These are phyloP conservation scores for Talaromyces sp. DNA, from an alignment of 2,329 filamentous ascomycete species.

Conservation along the genomic window DNA sequence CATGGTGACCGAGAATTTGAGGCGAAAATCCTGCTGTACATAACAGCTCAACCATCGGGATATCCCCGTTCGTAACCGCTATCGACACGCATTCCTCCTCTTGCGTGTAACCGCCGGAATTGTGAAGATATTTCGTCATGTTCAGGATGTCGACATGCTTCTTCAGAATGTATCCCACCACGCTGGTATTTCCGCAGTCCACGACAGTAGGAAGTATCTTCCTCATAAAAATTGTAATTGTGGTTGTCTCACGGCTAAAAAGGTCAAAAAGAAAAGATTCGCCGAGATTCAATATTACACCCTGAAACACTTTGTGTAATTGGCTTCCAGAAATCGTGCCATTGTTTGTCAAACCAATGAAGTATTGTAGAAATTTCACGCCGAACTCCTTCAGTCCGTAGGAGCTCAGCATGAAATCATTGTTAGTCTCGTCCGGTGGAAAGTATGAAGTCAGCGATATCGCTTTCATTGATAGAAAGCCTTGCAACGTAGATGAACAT, in stretches of 20 bases:
- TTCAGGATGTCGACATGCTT: background rate
- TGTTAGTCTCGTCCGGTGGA: background rate
- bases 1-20: background rate
- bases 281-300: background rate
- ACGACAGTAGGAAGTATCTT: background rate
- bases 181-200: background rate
- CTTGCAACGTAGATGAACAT: background rate
- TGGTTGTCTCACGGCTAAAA: background rate
- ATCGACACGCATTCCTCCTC: background rate
- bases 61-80: background rate
- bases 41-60: background rate
- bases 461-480: background rate
- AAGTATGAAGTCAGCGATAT: background rate
- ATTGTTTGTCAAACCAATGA: slow-evolving; percentile 2
- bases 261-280: background rate
- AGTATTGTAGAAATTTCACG: background rate
- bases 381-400: background rate
- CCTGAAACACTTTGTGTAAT: background rate
- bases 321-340: background rate
- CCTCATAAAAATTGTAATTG: slow-evolving; percentile 2
- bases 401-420: background rate
- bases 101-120: background rate
- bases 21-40: background rate
- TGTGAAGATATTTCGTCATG: background rate
- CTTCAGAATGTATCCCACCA: background rate